Conservation (phyloP, 1,139 yeast genomes). For the Pneumocystis wakefieldiae region DNA sequence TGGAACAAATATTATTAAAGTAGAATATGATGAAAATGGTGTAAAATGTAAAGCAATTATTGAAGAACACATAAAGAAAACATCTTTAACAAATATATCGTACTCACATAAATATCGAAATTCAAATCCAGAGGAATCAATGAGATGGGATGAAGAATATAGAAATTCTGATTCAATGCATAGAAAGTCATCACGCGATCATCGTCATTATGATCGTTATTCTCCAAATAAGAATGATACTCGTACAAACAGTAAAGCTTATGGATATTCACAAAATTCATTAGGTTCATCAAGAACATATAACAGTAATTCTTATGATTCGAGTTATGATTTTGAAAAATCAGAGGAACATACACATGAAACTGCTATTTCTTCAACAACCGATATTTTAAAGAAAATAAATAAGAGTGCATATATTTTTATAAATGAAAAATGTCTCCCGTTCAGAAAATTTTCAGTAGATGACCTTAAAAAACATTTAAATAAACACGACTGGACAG, state of each 20-base stretch:
- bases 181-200: background rate
- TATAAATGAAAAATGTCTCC: slow-evolving; percentile 40
- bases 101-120: background rate
- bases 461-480: slow-evolving; percentile 41
- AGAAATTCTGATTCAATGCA: background rate
- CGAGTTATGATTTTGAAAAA: background rate
- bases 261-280: background rate
- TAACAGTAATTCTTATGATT: background rate
- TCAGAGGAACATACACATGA: background rate
- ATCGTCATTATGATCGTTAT: background rate
- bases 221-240: background rate
- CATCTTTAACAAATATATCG: background rate
- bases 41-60: slow-evolving; percentile 18
- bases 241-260: background rate
- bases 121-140: background rate
- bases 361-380: background rate
- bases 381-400: slow-evolving; percentile 19
- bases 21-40: slow-evolving; percentile 25
- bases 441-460: slow-evolving; percentile 36
- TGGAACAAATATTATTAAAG: slow-evolving; percentile 23
- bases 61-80: slow-evolving; percentile 9
- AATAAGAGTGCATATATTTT: slow-evolving; percentile 43
- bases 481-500: slow-evolving; percentile 46
- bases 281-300: background rate
- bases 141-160: background rate